A percentile compares a stretch with the other conserved stretches of the same genome.
Conservation (phyloP, 2,329 filamentous ascomycete species). For the Alternaria longipes region DNA sequence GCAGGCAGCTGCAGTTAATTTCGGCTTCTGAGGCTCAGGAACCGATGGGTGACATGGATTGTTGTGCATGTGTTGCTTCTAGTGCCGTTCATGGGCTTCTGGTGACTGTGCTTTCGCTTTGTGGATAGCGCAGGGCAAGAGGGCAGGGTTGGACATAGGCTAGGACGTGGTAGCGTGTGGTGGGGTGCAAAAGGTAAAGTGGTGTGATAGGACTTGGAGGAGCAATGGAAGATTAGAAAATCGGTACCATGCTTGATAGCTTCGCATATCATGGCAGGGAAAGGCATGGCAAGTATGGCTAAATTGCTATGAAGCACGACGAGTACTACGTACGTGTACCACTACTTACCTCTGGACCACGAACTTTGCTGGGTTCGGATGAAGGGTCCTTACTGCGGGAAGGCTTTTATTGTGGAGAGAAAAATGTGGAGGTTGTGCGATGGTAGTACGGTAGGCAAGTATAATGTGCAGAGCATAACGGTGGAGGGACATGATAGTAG, state of each 20-base stretch:
- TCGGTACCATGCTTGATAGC: constrained; percentile 1
- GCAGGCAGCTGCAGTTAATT: constrained; percentile 9
- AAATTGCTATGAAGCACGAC: not conserved
- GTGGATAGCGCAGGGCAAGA: not conserved
- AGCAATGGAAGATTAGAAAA: not conserved
- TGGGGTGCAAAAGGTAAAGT: not conserved
- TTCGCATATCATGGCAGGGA: constrained; percentile 3
- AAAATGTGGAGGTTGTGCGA: not conserved
- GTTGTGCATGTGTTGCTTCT: not conserved
- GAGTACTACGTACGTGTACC: not conserved
- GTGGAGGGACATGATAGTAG: not conserved
- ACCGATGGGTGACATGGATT: constrained; percentile 17
- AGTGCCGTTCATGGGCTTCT: not conserved
- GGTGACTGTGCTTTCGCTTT: not conserved
- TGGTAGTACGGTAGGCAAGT: not conserved
- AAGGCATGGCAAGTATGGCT: not conserved
- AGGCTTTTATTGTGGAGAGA: not conserved
- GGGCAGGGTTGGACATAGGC: not conserved
- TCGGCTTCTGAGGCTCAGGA: constrained; percentile 37
- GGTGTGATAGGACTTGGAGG: not conserved
- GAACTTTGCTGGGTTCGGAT: constrained; percentile 8
- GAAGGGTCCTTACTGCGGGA: constrained; percentile 1
- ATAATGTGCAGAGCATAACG: constrained; percentile 1
- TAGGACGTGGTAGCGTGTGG: not conserved
- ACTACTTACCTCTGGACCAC: not conserved